phyloP scores from a whole-genome alignment of 2,329 filamentous ascomycete species.

The Didymellaceae sp. region DNA sequence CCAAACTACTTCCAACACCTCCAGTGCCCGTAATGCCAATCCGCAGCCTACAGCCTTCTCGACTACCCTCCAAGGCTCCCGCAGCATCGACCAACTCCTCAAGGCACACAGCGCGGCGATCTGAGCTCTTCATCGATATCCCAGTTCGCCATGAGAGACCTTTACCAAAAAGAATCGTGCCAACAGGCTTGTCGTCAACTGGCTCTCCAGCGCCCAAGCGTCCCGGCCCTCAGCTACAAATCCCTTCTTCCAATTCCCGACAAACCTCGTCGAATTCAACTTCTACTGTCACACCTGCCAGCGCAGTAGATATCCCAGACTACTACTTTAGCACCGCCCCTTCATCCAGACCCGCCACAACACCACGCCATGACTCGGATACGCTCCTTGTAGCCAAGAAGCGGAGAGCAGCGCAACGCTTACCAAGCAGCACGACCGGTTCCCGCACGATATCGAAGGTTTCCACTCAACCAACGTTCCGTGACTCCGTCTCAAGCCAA shows the following conservation, averaged over 20 bases:
- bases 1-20: conserved; percentile 39
- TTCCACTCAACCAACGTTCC: conserved; percentile 33
- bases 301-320: conserved; percentile 44
- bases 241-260: conserved; percentile 23
- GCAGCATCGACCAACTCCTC: conserved; percentile 25
- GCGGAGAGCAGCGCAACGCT: conserved; percentile 8
- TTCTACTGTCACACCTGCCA: conserved; percentile 31
- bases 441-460: conserved; percentile 32
- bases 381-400: conserved; percentile 6
- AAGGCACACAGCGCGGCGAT: conserved; percentile 19
- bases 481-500: conserved; percentile 45
- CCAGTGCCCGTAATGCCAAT: conserved; percentile 45
- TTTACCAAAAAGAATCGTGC: conserved; percentile 24
- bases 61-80: conserved; percentile 27
- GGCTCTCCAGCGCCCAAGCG: conserved; percentile 18
- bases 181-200: conserved; percentile 13
- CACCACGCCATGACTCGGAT: conserved; percentile 9
- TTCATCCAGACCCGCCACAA: conserved; percentile 20
- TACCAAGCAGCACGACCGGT: conserved; percentile 32
- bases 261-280: conserved; percentile 24
- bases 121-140: conserved; percentile 42
- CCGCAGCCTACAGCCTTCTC: conserved; percentile 41
- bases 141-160: conserved; percentile 40
- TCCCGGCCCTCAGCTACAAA: conserved; percentile 11
- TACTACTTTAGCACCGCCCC: conserved; percentile 43